Evolutionary conservation across 306 rosid species (phyloP).

Genomic region (Prunus mongolica): DNA sequence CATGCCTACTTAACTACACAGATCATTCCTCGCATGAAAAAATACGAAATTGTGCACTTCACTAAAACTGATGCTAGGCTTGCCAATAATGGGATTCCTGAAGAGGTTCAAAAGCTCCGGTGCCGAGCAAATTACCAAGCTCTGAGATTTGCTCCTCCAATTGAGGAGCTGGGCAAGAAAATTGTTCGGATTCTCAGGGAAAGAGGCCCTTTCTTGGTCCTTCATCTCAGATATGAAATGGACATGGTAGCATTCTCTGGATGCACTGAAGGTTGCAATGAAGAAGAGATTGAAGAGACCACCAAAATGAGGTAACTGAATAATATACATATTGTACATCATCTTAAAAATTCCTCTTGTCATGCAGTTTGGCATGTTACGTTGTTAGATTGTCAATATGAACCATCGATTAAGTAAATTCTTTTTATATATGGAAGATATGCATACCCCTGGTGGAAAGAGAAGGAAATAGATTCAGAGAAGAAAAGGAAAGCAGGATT

Average conservation of each 20-base stretch:
- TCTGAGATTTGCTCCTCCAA: constrained; percentile 56
- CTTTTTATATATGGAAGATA: constrained; percentile 29
- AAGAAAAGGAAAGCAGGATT: constrained; percentile 56
- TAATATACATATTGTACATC: not conserved
- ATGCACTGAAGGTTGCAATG: constrained; percentile 59
- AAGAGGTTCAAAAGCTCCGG: constrained; percentile 58
- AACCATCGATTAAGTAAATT: too few species aligned
- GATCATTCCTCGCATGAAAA: constrained; percentile 60
- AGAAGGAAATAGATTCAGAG: constrained; percentile 61
- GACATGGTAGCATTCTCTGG: constrained; percentile 87
- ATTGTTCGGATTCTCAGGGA: constrained; percentile 50
- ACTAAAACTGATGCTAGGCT: constrained; percentile 61
- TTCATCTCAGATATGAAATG: constrained; percentile 84
- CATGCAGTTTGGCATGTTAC: too few species aligned
- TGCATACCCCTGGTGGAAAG: constrained; percentile 82
- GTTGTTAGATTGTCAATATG: too few species aligned
- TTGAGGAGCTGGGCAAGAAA: constrained; percentile 55
- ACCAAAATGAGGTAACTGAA: constrained; percentile 54
- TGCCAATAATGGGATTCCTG: constrained; percentile 62
- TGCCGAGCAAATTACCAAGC: constrained; percentile 59
- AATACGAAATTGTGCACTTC: constrained; percentile 56
- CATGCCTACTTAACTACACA: not conserved
- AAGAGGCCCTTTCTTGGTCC: constrained; percentile 73
- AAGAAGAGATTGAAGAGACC: constrained; percentile 54
- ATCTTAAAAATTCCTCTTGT: too few species aligned